Evolutionary conservation across 495 filamentous ascomycete species (phyloP), one percentile per base, ranked within the genome.

Genomic region (Barbatosphaeria neglecta): DNA sequence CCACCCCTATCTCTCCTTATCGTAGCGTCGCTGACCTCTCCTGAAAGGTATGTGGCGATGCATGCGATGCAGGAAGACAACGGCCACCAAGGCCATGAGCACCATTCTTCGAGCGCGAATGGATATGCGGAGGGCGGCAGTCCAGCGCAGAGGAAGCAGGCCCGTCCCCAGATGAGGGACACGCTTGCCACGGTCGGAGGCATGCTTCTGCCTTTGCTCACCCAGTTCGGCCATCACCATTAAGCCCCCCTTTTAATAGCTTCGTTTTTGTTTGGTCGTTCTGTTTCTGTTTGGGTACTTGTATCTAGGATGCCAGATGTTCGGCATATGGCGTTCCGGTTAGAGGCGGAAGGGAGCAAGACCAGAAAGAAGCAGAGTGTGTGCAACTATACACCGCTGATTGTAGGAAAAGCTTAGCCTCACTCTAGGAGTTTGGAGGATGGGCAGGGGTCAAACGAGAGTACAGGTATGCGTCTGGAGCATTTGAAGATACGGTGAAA

Each of bases 51-150:
- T 58, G 92, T 98, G 22, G 93, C 92, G 2, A 94, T 96, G 90
- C 92, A 98, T 59, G 87, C 89, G 3, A 95, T 97, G 88, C 87
- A 90, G 59, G 88, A 94, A 55, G 81, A 83, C 38, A 77, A 78
- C 40, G 47, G 64, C 51, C 47, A 66, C 43, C 51, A 69, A 41
- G 33, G 58, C 46, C 52, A 76, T 46, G 75, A 80, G 11, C 75
- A 78, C 39, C 70, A 72, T 47, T 57, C 60, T 7, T n/a, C n/a
- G n/a, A 60, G 61, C 25, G 57, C 61, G 22, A 89, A 87, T 57
- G 86, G 86, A 20, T 89, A 83, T 56, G 59, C 74, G 11, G 83
- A 89, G 7, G 73, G 75, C 16, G 52, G 56, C 19, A 50, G 62
- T 50, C 59, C 57, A 56, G 73, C 62, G 5, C 68, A 72, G 53